Base-by-base conservation (phyloP, 1,284 basidiomycete species). In the Melampsora occidentalis region DNA sequence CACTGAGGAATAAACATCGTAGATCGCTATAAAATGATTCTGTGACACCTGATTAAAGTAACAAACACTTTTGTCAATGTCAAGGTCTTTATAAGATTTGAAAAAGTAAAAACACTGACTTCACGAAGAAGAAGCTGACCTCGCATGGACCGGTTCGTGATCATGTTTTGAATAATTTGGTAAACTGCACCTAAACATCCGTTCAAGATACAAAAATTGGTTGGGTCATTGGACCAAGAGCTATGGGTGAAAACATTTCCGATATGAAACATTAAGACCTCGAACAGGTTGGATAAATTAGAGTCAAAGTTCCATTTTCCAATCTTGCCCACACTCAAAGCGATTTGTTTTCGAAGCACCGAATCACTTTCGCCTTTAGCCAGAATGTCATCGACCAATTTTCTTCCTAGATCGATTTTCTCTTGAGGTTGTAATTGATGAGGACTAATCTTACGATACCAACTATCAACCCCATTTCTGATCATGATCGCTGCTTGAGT, bases 141-240 rank as follows among this genome's bases (percentile, higher is more conserved):
- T 53, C 70, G 42, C 10, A 62, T 49, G n/a, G 70, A 71, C 12
- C 70, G 70, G 62, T 71, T 71, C 22, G 35, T 71, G 9, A 71
- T 64, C 46, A 71, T 49, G n/a, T 71, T 71, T 53, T 71, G 70
- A 28, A 71, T 71, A 46, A 71, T 71, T 71, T 71, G 70, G 35
- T 71, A 71, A 31, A 71, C 46, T 6, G 42, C 70, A 31, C 59
- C 70, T 49, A 71, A 64, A 62, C 70, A 71, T 25, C 70, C 70
- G 51, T 63, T 71, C 25, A 71, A 35, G 59, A 51, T 71, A n/a
- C 49, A 71, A 35, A 63, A 71, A 51, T 71, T 71, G 12, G 70
- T 62, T 33, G 70, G 70, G 64, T 62, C 59, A 31, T 25, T 61
- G 20, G 69, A 70, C 69, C 69, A 70, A 48, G 61, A 59, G 16